Base-by-base conservation (phyloP, 345 rosid genomes). In the Leavenworthia alabamica region DNA sequence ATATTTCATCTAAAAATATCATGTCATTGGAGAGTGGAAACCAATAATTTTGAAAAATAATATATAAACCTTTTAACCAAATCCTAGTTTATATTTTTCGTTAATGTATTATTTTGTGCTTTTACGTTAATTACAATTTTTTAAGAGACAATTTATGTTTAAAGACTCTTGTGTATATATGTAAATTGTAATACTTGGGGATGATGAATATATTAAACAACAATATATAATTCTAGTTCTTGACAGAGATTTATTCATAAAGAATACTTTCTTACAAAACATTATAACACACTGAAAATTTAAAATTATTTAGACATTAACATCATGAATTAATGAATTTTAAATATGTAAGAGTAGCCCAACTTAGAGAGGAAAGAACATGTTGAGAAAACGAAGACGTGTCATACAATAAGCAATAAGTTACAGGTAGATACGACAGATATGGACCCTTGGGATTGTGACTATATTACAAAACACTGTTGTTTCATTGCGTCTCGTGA, bases 401-500 rank as follows among this genome's bases (percentile, higher is more conserved):
- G 56, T 69, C 73, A 13, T 35, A 35, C 3, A 13, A 29, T 51
- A 42, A 15, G 66, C 54, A 53, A 53, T 26, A 52, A 42, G 31
- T 23, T n/a, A 69, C 73, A 61, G 62, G 57, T 62, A 45, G 15
- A 69, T 52, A 12, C 67, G 27, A 53, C 33, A 53, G 68, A 44
- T 57, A 69, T 45, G 48, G 56, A 47, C 43, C 68, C 73, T 60
- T 33, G 32, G 22, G 73, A 60, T 33, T 33, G 61, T 55, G 55
- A 68, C 61, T 33, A 67, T 52, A 67, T 48, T 60, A 58, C 48
- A 35, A 42, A 60, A 7, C 44, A 60, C 39, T 24, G 13, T 68
- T 49, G 52, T 68, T 61, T 43, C 32, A 51, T 43, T 42, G 73
- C 60, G 24, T 60, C 73, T 60, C 73, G 67, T 68, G 73, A 68